Evolutionary conservation across 371 early-diverging fungal genomes (phyloP), one percentile per base, ranked within the genome.

Genomic region (Mortierella sp.): DNA sequence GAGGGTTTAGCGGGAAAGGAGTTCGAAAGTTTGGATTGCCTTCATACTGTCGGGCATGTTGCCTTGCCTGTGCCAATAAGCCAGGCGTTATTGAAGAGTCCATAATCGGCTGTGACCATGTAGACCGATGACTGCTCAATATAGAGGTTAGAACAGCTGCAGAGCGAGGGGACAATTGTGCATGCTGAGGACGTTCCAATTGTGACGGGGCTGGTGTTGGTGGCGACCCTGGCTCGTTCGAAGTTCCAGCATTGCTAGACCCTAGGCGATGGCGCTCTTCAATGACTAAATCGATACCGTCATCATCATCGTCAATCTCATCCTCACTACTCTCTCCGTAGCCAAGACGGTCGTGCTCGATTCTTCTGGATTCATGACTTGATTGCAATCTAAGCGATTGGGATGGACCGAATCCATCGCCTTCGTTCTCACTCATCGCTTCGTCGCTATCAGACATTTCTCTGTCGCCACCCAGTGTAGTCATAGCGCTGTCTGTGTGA

Each of bases 11-110:
- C 0, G 52, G 14, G 5, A 37, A 37, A 9, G 43, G 12, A 1
- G 66, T 64, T 45, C 77, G 79, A 18, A 69, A 77, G 59, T 72
- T 56, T 0, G 79, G 73, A 56, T 77, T 77, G 60, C 29, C 58
- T 15, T 72, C 70, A 28, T 77, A 72, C 23, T 48, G 52, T 3
- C 25, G 50, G 1, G 60, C n/a, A 26, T 46, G 37, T 19, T 56
- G 68, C 37, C 64, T 59, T 14, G 77, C 47, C 29, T 65, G 21
- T 12, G 65, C 60, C 4, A 43, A 37, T 47, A 76, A 19, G 15
- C 59, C 57, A 1, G 58, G 28, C 0, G 67, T 48, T 45, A 72
- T 66, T 23, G 79, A 72, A 1, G 79, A 72, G 30, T 58, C 50
- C 9, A 57, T 28, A 15, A 62, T 14, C 2, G 59, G 57, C 18